Base-by-base conservation (phyloP, 129 eudicot genomes). In the Saussurea involucrata region DNA sequence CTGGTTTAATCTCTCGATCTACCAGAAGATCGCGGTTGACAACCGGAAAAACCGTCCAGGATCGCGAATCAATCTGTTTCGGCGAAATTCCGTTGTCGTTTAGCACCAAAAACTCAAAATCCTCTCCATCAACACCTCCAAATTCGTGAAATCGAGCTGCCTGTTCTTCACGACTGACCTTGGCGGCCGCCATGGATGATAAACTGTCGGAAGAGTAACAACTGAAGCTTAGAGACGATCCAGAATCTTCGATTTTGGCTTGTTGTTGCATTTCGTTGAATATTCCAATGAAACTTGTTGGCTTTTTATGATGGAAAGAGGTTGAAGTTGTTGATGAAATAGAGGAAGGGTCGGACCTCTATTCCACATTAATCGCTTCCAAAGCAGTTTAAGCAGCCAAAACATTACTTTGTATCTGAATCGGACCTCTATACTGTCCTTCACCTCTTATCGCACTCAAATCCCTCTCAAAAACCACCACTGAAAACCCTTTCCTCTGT, bases 381-480 rank as follows among this genome's bases (percentile, higher is more conserved):
- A 95, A 86, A 88, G 97, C n/a, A n/a, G n/a, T n/a, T n/a, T n/a
- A n/a, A n/a, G n/a, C 96, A 76, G 99, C 99, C 83, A 95, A 83
- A 6, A 97, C 97, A 75, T 95, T 95, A 83, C 99, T 95, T 83
- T 95, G 99, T 73, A 95, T 85, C 84, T 95, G 99, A 83, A 95
- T 95, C 0, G 99, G 99, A 33, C 99, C 99, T 61, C 99, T 90
- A 71, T 95, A 95, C 57, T 95, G 99, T 7, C 99, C 99, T 69
- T 95, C 99, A 37, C 99, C 99, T 90, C 97, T 95, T 11, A 95
- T 90, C 0, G 99, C 97, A 84, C 97, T 95, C 91, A 95, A 57
- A 81, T 95, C 99, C 88, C 78, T 95, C 88, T 95, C 99, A 84
- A 95, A 95, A 71, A 95, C 99, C 85, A 89, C 71, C 71, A 95